phyloP scores from a whole-genome alignment of 768 basidiomycete species.

The Naematelia aurantialba region DNA sequence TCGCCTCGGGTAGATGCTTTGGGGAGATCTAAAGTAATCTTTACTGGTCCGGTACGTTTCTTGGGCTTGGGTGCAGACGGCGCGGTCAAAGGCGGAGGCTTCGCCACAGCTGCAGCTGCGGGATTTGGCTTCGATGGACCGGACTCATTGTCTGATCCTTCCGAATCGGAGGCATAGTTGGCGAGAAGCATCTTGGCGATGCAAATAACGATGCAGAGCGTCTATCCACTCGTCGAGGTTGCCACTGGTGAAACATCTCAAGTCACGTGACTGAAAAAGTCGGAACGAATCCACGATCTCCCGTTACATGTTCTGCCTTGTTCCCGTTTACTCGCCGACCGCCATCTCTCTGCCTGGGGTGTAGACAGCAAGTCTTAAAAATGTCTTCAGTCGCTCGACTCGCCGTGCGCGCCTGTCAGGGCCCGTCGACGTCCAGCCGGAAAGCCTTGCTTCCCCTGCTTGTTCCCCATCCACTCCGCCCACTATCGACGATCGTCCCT shows the following conservation, averaged over 20 bases:
- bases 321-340: neutral
- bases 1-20: constrained; percentile 12
- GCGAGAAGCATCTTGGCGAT: constrained; percentile 34
- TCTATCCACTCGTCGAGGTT: too few species aligned
- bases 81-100: constrained; percentile 4
- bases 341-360: neutral
- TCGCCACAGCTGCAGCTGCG: constrained; percentile 2
- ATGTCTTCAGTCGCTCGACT: neutral
- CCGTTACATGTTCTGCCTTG: neutral
- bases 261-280: constrained; percentile 4
- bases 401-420: neutral
- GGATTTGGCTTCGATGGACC: constrained; percentile 11
- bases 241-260: neutral
- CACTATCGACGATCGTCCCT: neutral
- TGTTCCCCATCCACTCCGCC: neutral
- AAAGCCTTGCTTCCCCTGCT: neutral
- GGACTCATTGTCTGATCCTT: constrained; percentile 29
- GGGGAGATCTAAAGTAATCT: constrained; percentile 42
- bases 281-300: neutral
- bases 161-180: constrained; percentile 42
- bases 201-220: neutral
- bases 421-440: neutral
- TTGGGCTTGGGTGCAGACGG: constrained; percentile 13
- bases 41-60: constrained; percentile 28
- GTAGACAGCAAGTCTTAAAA: too few species aligned